phyloP scores from a whole-genome alignment of 495 filamentous ascomycete species.

The Glarea lozoyensis region DNA sequence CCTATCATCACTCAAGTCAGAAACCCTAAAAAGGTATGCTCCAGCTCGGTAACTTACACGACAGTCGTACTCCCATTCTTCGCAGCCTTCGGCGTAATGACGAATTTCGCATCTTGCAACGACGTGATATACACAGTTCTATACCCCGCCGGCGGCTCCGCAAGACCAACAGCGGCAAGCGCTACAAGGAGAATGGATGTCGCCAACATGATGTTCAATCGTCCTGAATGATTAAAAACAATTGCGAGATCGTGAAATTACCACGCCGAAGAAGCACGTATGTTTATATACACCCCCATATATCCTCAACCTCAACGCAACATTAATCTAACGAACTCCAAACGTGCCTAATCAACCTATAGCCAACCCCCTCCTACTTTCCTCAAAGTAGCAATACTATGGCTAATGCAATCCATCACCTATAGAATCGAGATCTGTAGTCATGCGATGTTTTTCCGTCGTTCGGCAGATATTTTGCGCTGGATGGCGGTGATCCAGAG shows the following conservation, averaged over 20 bases:
- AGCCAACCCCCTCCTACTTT: neutral
- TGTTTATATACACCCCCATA: neutral
- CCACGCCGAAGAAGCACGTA: neutral
- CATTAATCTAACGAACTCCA: neutral
- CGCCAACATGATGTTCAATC: conserved; percentile 25
- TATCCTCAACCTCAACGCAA: neutral
- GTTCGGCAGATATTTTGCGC: no score
- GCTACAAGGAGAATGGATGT: conserved; percentile 29
- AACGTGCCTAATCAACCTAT: neutral
- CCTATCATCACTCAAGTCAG: no score
- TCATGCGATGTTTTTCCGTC: no score
- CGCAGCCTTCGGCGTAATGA: conserved; percentile 33
- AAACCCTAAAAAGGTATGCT: no score
- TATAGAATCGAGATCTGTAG: no score
- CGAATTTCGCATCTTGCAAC: conserved; percentile 40
- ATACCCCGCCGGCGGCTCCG: conserved; percentile 36
- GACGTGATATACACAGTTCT: conserved; percentile 40
- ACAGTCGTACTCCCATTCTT: conserved; percentile 30
- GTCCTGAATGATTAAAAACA: conserved; percentile 3
- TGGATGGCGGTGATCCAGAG: no score
- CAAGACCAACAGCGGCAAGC: conserved; percentile 35
- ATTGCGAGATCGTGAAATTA: conserved; percentile 2
- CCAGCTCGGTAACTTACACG: conserved; percentile 28
- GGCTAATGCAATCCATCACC: no score
- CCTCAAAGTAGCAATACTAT: neutral